These are phyloP conservation scores for Sordariomycetes sp. DNA, from an alignment of 2,329 filamentous ascomycete species.

Conservation along the genomic window DNA sequence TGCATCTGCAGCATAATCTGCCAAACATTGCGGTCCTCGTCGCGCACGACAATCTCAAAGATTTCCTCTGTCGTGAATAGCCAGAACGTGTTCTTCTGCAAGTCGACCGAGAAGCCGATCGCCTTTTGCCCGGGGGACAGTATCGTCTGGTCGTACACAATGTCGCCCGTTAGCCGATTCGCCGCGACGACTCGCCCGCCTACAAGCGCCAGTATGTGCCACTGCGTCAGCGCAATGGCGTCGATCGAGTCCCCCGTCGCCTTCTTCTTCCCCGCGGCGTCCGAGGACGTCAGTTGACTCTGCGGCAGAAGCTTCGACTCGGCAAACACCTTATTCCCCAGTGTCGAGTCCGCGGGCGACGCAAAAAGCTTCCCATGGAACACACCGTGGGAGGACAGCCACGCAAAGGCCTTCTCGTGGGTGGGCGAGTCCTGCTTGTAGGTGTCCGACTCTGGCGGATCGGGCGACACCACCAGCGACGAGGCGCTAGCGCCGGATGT, in stretches of 20 bases:
- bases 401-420: conserved; percentile 68
- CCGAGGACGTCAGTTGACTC: conserved; percentile 57
- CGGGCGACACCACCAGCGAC: conserved; percentile 68
- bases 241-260: conserved; percentile 59
- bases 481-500: conserved; percentile 34
- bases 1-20: conserved; percentile 79
- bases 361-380: conserved; percentile 71
- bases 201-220: conserved; percentile 77
- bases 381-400: conserved; percentile 78
- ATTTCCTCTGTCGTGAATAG: conserved; percentile 85
- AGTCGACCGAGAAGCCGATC: conserved; percentile 76
- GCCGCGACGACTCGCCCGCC: conserved; percentile 73
- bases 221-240: conserved; percentile 78
- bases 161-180: conserved; percentile 73
- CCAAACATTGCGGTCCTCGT: conserved; percentile 91
- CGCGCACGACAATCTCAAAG: conserved; percentile 80
- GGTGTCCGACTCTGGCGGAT: conserved; percentile 41
- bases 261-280: conserved; percentile 51
- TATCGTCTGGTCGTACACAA: conserved; percentile 81
- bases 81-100: conserved; percentile 96
- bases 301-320: conserved; percentile 67
- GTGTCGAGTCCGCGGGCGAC: conserved; percentile 38
- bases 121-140: conserved; percentile 66
- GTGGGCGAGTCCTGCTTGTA: conserved; percentile 36
- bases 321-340: conserved; percentile 63